phyloP scores from a whole-genome alignment of 1,284 basidiomycete genomes.

The Exobasidium cylindrosporum region DNA sequence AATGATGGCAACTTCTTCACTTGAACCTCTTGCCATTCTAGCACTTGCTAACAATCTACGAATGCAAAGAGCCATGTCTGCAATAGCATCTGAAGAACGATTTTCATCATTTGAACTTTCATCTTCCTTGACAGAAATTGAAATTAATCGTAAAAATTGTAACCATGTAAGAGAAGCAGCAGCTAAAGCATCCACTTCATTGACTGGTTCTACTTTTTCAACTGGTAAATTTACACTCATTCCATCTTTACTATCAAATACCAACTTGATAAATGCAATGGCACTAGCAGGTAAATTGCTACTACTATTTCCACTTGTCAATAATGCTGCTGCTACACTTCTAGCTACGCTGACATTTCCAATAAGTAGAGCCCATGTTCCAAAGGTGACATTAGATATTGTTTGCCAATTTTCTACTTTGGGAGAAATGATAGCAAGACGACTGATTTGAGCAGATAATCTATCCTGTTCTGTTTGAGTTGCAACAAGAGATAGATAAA shows the following conservation, averaged over 20 bases:
- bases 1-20: background rate
- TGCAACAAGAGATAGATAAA: slow-evolving; percentile 28
- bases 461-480: slow-evolving; percentile 18
- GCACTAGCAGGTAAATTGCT: background rate
- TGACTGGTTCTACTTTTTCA: slow-evolving; percentile 5
- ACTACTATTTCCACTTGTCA: background rate
- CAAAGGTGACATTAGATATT: slow-evolving; percentile 36
- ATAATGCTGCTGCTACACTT: slow-evolving; percentile 18
- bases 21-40: background rate
- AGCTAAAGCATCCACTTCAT: slow-evolving; percentile 32
- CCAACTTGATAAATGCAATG: slow-evolving; percentile 16
- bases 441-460: slow-evolving; percentile 28
- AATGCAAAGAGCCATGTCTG: background rate
- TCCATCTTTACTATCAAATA: slow-evolving; percentile 12
- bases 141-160: slow-evolving; percentile 30
- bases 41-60: slow-evolving; percentile 2
- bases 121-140: background rate
- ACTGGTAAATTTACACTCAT: background rate
- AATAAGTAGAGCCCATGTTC: slow-evolving; percentile 35
- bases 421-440: slow-evolving; percentile 30
- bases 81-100: background rate
- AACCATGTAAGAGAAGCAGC: slow-evolving; percentile 35
- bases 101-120: too few species aligned
- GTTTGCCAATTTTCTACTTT: slow-evolving; percentile 23
- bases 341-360: slow-evolving; percentile 32